Conservation (phyloP, 495 filamentous ascomycete genomes). For the Lasiosphaeris hirsuta region DNA sequence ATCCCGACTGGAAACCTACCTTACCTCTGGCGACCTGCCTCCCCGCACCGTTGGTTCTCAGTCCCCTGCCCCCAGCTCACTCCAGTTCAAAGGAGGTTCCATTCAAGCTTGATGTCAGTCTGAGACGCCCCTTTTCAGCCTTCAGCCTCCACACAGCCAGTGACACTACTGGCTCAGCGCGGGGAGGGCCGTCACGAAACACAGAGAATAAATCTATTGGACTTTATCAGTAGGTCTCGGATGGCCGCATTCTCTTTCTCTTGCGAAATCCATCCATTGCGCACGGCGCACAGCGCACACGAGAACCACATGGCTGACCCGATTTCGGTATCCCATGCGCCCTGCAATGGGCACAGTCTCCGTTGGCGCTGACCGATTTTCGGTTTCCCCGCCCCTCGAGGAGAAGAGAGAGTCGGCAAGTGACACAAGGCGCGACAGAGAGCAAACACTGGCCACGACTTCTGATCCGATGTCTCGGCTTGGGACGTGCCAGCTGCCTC, state of each 20-base stretch:
- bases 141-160: neutral
- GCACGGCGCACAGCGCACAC: neutral
- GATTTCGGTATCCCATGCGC: neutral
- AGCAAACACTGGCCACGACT: neutral
- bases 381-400: no score
- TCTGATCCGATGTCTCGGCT: neutral
- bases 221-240: neutral
- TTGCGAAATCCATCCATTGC: neutral
- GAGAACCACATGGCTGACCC: neutral
- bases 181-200: constrained; percentile 5
- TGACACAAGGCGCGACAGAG: no score
- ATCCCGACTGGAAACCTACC: no score
- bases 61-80: neutral
- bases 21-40: no score
- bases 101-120: neutral
- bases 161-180: neutral
- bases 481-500: constrained; percentile 1
- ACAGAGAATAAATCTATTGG: constrained; percentile 1
- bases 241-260: neutral
- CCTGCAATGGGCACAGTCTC: no score
- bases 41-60: no score
- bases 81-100: no score
- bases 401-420: no score
- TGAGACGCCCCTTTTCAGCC: constrained; percentile 4
- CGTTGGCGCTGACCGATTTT: no score